Percentiles rank a stretch among this genome's conserved stretches.
phyloP scores from a whole-genome alignment of 352 stramenopile species.

The Globisporangium apiculatum region DNA sequence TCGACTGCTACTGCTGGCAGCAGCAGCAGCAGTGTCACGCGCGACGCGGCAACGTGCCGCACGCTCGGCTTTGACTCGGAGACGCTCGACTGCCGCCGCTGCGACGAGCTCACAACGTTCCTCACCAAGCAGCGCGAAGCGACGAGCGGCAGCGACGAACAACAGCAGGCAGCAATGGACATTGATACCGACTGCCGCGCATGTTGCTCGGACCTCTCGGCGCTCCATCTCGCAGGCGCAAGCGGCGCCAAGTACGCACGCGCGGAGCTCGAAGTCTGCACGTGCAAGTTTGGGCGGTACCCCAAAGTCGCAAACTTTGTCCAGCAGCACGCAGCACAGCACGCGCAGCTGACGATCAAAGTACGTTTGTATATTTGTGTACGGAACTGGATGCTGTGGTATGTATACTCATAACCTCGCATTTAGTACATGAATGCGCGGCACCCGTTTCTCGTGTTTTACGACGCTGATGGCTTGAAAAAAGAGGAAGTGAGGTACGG shows the following conservation, averaged over 20 bases:
- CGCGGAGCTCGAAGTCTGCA: constrained; percentile 50
- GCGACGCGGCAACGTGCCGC: constrained; percentile 17
- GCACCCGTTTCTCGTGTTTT: constrained; percentile 60
- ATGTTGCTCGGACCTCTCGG: constrained; percentile 44
- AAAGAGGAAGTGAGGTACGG: constrained; percentile 58
- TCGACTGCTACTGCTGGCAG: no score
- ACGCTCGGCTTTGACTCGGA: constrained; percentile 47
- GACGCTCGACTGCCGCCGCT: constrained; percentile 54
- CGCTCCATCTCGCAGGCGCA: constrained; percentile 22
- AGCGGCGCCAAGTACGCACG: constrained; percentile 24
- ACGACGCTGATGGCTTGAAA: constrained; percentile 36
- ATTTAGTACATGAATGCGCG: constrained; percentile 30
- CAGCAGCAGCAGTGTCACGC: neutral
- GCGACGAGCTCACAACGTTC: constrained; percentile 33
- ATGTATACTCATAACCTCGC: no score
- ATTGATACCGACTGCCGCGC: constrained; percentile 21
- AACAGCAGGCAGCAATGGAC: neutral
- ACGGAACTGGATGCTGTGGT: no score
- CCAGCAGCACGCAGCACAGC: constrained; percentile 33
- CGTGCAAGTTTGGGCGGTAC: constrained; percentile 43
- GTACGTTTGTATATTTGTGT: neutral
- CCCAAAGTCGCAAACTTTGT: constrained; percentile 69
- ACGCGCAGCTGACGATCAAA: constrained; percentile 41
- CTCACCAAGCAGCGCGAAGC: constrained; percentile 13
- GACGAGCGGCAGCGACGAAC: constrained; percentile 10